Percentiles rank a stretch among this genome's conserved stretches.
Conservation (phyloP, 108 stramenopile species). For the Cyclotella choctawhatcheeana region DNA sequence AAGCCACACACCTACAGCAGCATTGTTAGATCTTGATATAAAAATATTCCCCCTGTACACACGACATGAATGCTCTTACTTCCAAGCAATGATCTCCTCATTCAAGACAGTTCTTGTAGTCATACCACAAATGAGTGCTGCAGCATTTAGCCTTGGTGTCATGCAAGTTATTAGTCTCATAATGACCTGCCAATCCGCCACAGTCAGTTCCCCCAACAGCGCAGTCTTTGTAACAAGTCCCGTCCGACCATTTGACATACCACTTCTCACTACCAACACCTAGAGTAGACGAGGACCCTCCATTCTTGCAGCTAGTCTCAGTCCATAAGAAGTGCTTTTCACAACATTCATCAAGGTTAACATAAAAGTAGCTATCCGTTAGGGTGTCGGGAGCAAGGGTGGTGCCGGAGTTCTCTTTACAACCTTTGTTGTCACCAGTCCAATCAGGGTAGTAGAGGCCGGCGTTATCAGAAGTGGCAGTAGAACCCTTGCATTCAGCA, state of each 20-base stretch:
- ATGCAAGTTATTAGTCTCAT: background rate
- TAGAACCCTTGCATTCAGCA: slow-evolving; percentile 1
- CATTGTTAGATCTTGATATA: too few species aligned
- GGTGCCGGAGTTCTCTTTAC: background rate
- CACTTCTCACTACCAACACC: background rate
- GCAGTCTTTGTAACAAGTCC: background rate
- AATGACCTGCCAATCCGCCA: background rate
- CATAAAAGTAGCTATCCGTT: background rate
- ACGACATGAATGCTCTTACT: too few species aligned
- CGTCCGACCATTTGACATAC: background rate
- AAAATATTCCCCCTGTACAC: too few species aligned
- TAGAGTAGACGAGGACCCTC: background rate
- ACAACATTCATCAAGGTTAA: background rate
- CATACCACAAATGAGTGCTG: slow-evolving; percentile 4
- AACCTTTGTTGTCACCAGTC: background rate
- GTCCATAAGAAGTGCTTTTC: background rate
- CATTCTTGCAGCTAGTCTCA: background rate
- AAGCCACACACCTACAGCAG: too few species aligned
- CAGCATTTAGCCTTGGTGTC: background rate
- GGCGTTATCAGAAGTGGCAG: too few species aligned
- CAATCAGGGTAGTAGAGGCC: slow-evolving; percentile 1
- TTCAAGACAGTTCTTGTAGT: too few species aligned
- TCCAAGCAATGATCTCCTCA: too few species aligned
- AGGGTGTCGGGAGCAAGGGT: background rate
- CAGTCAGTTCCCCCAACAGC: background rate